Evolutionary conservation across 352 stramenopile species (phyloP).

Genomic region (Plasmopara muralis): DNA sequence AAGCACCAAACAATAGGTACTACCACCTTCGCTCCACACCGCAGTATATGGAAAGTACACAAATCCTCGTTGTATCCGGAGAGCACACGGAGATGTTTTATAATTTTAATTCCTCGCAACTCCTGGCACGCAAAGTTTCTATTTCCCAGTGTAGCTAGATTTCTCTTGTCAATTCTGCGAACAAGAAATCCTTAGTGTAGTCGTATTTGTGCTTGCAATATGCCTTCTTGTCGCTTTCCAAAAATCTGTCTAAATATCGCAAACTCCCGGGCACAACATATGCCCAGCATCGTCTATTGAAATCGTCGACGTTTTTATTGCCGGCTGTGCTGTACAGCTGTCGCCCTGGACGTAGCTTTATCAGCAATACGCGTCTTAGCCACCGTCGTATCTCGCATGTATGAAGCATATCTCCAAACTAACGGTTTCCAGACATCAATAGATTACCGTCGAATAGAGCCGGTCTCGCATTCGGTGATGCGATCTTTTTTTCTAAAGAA

Average conservation of each 20-base stretch:
- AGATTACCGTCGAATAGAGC: conserved; percentile 34
- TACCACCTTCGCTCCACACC: conserved; percentile 23
- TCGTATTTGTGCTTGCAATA: conserved; percentile 54
- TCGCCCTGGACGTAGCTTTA: conserved; percentile 16
- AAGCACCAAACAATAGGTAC: conserved; percentile 63
- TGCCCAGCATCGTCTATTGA: conserved; percentile 43
- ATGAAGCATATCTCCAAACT: conserved; percentile 26
- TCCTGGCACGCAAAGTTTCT: conserved; percentile 72
- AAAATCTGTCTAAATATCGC: conserved; percentile 73
- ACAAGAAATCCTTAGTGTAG: conserved; percentile 76
- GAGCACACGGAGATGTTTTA: conserved; percentile 39
- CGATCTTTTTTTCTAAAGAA: conserved; percentile 24
- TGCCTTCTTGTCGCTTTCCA: conserved; percentile 58
- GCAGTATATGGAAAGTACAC: conserved; percentile 74
- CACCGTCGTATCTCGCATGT: conserved; percentile 72
- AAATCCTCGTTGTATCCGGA: conserved; percentile 55
- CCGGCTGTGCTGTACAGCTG: conserved; percentile 34
- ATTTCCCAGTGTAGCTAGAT: conserved; percentile 61
- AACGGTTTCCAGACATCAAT: conserved; percentile 38
- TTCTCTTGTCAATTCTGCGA: conserved; percentile 59
- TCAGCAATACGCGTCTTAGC: conserved; percentile 31
- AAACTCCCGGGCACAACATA: conserved; percentile 59
- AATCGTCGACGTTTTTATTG: conserved; percentile 61
- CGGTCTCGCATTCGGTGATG: conserved; percentile 66
- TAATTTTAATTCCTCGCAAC: conserved; percentile 47